Conservation (phyloP, 2,329 filamentous ascomycete genomes). For the Shiraia bambusicola region DNA sequence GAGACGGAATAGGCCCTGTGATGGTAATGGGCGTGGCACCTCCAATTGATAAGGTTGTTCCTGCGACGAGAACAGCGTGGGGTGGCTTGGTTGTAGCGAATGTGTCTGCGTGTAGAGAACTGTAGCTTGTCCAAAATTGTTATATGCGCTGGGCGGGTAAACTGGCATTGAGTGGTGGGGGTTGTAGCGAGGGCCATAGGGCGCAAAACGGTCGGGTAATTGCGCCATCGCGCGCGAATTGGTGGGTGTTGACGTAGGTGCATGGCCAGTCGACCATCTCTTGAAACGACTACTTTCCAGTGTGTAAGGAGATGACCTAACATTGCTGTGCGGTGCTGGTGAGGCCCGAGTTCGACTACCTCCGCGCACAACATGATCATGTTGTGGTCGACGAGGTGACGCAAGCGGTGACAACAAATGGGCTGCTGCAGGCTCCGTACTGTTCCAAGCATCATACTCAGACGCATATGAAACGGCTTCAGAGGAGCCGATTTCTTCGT, state of each 20-base stretch:
- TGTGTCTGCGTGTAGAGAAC: constrained; percentile 47
- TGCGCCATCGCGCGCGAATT: constrained; percentile 57
- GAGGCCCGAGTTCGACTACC: constrained; percentile 69
- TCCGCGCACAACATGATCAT: constrained; percentile 50
- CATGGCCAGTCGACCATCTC: constrained; percentile 71
- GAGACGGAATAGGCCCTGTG: constrained; percentile 71
- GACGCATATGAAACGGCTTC: constrained; percentile 64
- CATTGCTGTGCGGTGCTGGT: constrained; percentile 67
- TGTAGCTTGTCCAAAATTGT: constrained; percentile 32
- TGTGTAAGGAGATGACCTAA: constrained; percentile 70
- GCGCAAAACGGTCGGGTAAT: constrained; percentile 63
- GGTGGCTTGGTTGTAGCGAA: constrained; percentile 55
- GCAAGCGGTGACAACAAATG: constrained; percentile 69
- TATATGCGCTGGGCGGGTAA: constrained; percentile 37
- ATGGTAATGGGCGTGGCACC: constrained; percentile 61
- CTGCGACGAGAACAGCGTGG: constrained; percentile 52
- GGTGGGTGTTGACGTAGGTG: constrained; percentile 61
- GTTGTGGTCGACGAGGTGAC: constrained; percentile 68
- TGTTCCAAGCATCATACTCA: constrained; percentile 65
- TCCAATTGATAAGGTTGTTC: constrained; percentile 56
- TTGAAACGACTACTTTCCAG: constrained; percentile 68
- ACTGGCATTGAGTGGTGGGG: constrained; percentile 45
- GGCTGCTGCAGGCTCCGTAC: constrained; percentile 66
- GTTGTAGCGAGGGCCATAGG: constrained; percentile 60
- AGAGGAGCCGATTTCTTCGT: constrained; percentile 70